Conservation (phyloP, 805 yeast species). For the Yamadazyma olivae region DNA sequence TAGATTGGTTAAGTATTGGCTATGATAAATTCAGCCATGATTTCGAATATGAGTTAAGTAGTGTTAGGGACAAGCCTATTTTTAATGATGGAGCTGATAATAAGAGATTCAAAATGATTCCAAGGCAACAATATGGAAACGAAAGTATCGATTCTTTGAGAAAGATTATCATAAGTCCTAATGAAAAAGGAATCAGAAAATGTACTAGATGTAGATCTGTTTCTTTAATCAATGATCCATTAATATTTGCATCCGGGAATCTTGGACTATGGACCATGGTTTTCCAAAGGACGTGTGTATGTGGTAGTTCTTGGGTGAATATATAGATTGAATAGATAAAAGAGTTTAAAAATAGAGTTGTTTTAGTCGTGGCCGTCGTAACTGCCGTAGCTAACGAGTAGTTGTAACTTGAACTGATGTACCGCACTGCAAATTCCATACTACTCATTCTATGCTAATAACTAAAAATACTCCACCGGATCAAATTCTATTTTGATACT, state of each 20-base stretch:
- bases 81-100: background rate
- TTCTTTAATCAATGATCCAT: constrained; percentile 39
- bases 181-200: constrained; percentile 21
- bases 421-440: background rate
- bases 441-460: too few relatives aligned
- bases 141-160: constrained; percentile 37
- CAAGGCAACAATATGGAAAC: constrained; percentile 21
- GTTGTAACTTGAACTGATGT: too few relatives aligned
- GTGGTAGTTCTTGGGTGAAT: constrained; percentile 76
- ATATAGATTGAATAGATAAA: constrained; percentile 1
- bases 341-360: background rate
- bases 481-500: too few relatives aligned
- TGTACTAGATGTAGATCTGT: constrained; percentile 42
- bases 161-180: constrained; percentile 26
- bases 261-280: constrained; percentile 56
- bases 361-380: background rate
- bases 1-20: constrained; percentile 58
- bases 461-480: too few relatives aligned
- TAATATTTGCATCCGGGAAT: constrained; percentile 29
- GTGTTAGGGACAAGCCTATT: constrained; percentile 1
- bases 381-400: too few relatives aligned
- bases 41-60: background rate
- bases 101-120: constrained; percentile 7
- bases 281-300: constrained; percentile 69
- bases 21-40: background rate